phyloP scores from a whole-genome alignment of 1,139 yeast species.

The Suhomyces wounanorum region DNA sequence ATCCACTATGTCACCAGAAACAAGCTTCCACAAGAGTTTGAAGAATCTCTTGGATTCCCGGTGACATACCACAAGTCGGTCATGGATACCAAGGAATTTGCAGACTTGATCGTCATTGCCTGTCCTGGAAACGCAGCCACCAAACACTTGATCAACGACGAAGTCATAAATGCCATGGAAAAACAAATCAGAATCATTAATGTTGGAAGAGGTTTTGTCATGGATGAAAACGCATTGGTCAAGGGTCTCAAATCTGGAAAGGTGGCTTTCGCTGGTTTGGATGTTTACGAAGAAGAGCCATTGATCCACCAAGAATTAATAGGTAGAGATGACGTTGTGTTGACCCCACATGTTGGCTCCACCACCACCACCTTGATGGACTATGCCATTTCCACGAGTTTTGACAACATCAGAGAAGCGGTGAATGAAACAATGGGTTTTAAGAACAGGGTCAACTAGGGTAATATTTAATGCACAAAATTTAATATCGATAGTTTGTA shows the following conservation, averaged over 20 bases:
- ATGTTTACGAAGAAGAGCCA: constrained; percentile 78
- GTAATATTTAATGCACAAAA: background rate
- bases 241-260: constrained; percentile 68
- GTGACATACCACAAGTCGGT: constrained; percentile 21
- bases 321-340: constrained; percentile 65
- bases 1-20: constrained; percentile 27
- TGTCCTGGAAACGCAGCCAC: constrained; percentile 70
- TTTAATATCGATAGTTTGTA: too few species aligned
- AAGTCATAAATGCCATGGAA: constrained; percentile 49
- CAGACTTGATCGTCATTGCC: constrained; percentile 66
- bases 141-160: constrained; percentile 52
- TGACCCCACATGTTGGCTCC: constrained; percentile 80
- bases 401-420: constrained; percentile 13
- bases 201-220: constrained; percentile 73
- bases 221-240: constrained; percentile 73
- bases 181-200: constrained; percentile 67
- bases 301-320: constrained; percentile 52
- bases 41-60: constrained; percentile 18
- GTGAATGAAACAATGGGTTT: constrained; percentile 7
- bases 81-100: constrained; percentile 30
- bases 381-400: constrained; percentile 42
- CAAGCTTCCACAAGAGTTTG: constrained; percentile 16
- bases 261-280: constrained; percentile 73
- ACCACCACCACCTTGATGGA: constrained; percentile 57
- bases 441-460: constrained; percentile 8